Base-by-base conservation (phyloP, 331 rosid species). In the Quercus phellos region DNA sequence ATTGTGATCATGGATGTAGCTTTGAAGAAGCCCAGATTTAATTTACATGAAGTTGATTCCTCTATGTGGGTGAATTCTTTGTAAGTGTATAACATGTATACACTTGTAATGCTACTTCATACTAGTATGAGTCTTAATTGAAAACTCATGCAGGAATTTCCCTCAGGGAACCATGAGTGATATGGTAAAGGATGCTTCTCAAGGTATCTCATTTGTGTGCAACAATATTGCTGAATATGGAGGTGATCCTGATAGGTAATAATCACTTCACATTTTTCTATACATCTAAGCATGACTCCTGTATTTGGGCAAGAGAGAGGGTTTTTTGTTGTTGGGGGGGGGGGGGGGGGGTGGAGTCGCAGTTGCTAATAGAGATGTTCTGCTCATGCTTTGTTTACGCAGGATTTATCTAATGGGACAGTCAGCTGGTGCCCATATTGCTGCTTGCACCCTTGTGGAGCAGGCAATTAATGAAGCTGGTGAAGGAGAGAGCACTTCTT, bases 391-490 rank as follows among this genome's bases (percentile, higher is more conserved):
- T 73, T 77, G 21, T 72, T 71, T 58, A 16, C 46, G 29, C 73
- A 92, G 99, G 90, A 87, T 94, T 85, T 94, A 86, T 81, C 79
- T 94, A 70, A 94, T 94, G 98, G 99, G 99, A 75, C 99, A 94
- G 83, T 94, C 99, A 59, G 98, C 99, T 54, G 99, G 99, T 61
- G 98, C 99, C 66, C 99, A 94, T 84, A 92, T 94, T 82, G 99
- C 94, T 72, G 97, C 99, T 14, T 94, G 98, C 80, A 67, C 93
- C 7, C 85, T 94, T 1, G 59, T 94, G 73, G 97, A 91, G 83
- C 97, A 92, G 78, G 99, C 98, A 84, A 90, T 92, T 85, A 94
- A 90, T 84, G 98, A 94, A 88, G 93, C 88, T 21, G 91, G 96
- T 76, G 96, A 88, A 89, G 99, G 91, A 87, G 97, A 88, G 78